Evolutionary conservation across 2,329 filamentous ascomycete species (phyloP).

Genomic region (Tolypocladium inflatum): DNA sequence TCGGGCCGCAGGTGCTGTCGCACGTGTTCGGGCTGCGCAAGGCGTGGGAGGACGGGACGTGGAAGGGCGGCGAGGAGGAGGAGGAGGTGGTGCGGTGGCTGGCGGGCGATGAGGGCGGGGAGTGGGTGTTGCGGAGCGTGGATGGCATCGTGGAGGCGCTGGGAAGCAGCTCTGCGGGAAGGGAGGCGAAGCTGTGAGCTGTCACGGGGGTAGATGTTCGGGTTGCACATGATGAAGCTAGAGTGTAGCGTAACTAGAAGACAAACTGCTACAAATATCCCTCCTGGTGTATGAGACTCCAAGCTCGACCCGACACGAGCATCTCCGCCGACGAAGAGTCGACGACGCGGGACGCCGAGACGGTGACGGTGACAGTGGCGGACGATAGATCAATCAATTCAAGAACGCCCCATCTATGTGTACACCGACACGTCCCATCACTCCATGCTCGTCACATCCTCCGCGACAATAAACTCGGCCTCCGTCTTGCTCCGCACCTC

Average conservation of each 20-base stretch:
- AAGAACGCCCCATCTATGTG: neutral
- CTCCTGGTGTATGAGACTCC: too few relatives aligned
- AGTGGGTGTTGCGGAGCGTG: conserved; percentile 36
- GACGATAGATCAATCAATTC: neutral
- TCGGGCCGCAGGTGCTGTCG: conserved; percentile 71
- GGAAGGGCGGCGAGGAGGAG: conserved; percentile 24
- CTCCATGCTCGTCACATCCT: conserved; percentile 41
- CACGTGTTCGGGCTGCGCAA: conserved; percentile 77
- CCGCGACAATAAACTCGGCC: conserved; percentile 54
- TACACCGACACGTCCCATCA: conserved; percentile 6
- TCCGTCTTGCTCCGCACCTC: conserved; percentile 62
- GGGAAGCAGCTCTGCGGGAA: conserved; percentile 27
- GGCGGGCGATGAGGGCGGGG: conserved; percentile 34
- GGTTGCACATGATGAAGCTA: neutral
- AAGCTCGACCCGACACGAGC: too few relatives aligned
- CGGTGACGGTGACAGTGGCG: too few relatives aligned
- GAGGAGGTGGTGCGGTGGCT: conserved; percentile 28
- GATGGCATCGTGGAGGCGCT: conserved; percentile 35
- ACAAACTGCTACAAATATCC: neutral
- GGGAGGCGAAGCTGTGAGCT: conserved; percentile 3
- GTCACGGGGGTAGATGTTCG: neutral
- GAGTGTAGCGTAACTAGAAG: neutral
- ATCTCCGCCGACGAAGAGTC: too few relatives aligned
- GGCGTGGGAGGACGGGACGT: conserved; percentile 58
- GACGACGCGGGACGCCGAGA: too few relatives aligned